Percentiles rank a stretch among this genome's conserved stretches.
Conservation (phyloP, 768 basidiomycete genomes). For the Tephrocybe sp. region DNA sequence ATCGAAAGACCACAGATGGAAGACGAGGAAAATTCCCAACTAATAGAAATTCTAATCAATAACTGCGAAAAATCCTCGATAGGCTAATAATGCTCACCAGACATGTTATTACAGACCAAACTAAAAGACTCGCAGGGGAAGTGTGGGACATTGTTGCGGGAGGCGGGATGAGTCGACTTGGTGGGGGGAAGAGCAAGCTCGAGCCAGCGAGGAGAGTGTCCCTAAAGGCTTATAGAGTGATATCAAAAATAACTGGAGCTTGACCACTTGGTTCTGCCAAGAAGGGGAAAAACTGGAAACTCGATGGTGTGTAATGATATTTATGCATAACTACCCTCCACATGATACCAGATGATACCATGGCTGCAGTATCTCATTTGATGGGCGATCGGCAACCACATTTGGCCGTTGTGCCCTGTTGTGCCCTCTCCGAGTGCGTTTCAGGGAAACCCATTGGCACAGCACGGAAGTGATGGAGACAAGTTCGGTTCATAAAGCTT, state of each 20-base stretch:
- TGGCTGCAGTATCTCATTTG: slow-evolving; percentile 7
- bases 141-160: slow-evolving; percentile 58
- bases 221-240: slow-evolving; percentile 1
- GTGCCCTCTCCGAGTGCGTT: background rate
- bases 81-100: slow-evolving; percentile 38
- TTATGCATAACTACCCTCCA: slow-evolving; percentile 13
- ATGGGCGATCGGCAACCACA: slow-evolving; percentile 14
- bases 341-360: slow-evolving; percentile 14
- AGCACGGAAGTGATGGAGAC: background rate
- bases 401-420: background rate
- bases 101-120: slow-evolving; percentile 56
- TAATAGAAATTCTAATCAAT: slow-evolving; percentile 20
- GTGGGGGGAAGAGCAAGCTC: slow-evolving; percentile 18
- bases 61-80: background rate
- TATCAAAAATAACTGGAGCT: slow-evolving; percentile 3
- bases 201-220: slow-evolving; percentile 21
- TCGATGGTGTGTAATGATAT: background rate
- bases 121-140: slow-evolving; percentile 56
- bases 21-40: slow-evolving; percentile 63
- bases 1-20: slow-evolving; percentile 80
- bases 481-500: background rate
- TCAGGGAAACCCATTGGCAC: background rate
- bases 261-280: slow-evolving; percentile 4
- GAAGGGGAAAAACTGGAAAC: background rate
- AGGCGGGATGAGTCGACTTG: slow-evolving; percentile 10